These are phyloP conservation scores for Oryza punctata DNA, from an alignment of 176 grass and related monocot genomes.

Conservation along the genomic window DNA sequence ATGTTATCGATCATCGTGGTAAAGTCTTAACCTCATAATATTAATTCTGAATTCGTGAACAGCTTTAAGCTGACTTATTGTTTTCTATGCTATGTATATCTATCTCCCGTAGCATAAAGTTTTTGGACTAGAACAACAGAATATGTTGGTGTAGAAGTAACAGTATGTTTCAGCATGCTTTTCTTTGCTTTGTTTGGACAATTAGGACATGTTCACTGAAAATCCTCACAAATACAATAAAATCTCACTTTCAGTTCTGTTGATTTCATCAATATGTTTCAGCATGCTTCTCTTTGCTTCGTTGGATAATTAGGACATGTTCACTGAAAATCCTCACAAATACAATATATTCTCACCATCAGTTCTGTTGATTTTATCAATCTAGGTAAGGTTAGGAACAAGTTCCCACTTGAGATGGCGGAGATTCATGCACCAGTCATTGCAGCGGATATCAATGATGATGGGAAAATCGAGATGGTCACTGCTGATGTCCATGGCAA, in stretches of 20 bases:
- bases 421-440: slow-evolving; percentile 87
- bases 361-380: slow-evolving; percentile 22
- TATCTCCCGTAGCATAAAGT: neutral
- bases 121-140: slow-evolving; percentile 21
- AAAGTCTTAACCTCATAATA: slow-evolving; percentile 34
- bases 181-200: slow-evolving; percentile 15
- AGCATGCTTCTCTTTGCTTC: slow-evolving; percentile 1
- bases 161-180: slow-evolving; percentile 1
- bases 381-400: slow-evolving; percentile 80
- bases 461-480: slow-evolving; percentile 93
- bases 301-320: neutral
- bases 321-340: neutral
- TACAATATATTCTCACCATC: neutral
- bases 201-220: neutral
- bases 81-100: slow-evolving; percentile 15
- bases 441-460: slow-evolving; percentile 94
- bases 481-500: slow-evolving; percentile 91
- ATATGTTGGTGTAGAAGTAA: slow-evolving; percentile 30
- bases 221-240: slow-evolving; percentile 14
- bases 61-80: slow-evolving; percentile 16
- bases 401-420: slow-evolving; percentile 95
- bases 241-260: neutral
- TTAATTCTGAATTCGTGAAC: slow-evolving; percentile 15
- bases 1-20: slow-evolving; percentile 88
- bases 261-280: slow-evolving; percentile 31